Base-by-base conservation (phyloP, 2,329 filamentous ascomycete species). In the Colletotrichum godetiae region DNA sequence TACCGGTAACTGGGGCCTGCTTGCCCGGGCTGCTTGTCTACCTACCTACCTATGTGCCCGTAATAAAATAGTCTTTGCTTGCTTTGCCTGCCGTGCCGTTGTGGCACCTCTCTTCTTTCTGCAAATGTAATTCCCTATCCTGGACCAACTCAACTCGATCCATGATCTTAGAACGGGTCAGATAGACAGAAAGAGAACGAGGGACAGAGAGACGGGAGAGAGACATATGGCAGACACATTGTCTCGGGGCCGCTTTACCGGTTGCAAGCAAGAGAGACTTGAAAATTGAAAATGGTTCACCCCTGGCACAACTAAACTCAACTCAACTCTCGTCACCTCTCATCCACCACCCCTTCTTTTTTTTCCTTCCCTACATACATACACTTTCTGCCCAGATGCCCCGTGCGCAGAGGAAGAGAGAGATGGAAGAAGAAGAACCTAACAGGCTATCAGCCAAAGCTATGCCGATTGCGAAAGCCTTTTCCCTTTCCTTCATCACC, bases 61-160 rank as follows among this genome's bases (percentile, higher is more conserved):
- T 35, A n/a, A 5, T 19, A 1, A 7, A 1, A 7, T 37, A 35
- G 55, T 46, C 19, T 60, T 33, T 33, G 57, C n/a, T 29, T 42
- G 19, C 31, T 22, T 52, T 10, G 15, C 46, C 27, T 27, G 27
- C 27, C 27, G 27, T 27, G 27, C 27, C 27, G 27, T 27, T 63
- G 60, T 35, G 33, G 35, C 37, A 64, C 67, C 42, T 5, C 29
- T 66, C 37, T 53, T 35, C 15, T 42, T 42, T 42, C 37, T 42
- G 37, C 37, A 42, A 49, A 63, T 63, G 60, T 46, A 65, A 56
- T 68, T 35, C 58, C 49, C 31, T 24, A 59, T 70, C 53, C 67
- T 53, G 42, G 67, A 24, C 61, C 61, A 66, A 59, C 37, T 59
- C 53, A 70, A 66, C 67, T 66, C 61, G 42, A 70, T 70, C 42